Evolutionary conservation across 768 basidiomycete species (phyloP), one percentile per base, ranked within the genome.

Genomic region (Suillus subalutaceus): DNA sequence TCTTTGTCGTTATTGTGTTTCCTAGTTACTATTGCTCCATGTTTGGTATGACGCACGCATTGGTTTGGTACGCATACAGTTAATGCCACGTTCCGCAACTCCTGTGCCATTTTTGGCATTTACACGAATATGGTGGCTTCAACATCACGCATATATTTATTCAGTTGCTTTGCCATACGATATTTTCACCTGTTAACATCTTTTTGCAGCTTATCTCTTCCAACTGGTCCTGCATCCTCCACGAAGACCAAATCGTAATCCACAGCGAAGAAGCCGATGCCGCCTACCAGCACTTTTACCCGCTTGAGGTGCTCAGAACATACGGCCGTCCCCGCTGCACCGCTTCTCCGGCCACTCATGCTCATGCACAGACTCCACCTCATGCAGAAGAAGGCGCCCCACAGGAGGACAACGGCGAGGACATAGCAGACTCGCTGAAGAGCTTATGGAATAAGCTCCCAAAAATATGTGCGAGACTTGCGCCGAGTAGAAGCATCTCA

Each of bases 161-260:
- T 10, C 18, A 35, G 9, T 6, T 56, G 18, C 18, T 55, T 55
- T 55, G 20, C 18, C 12, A 20, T 56, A 23, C 26, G 55, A 60
- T 16, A 26, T 61, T 41, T 43, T 64, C 62, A 63, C 67, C 62
- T 10, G 15, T 48, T 48, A 26, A 65, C 53, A 13, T 56, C 7
- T 9, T 12, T 62, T 65, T 63, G 26, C 66, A 91, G 90, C 81
- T 85, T 15, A 80, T 83, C 72, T 89, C 88, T 23, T 88, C 90
- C 12, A 91, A 91, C 65, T 92, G 90, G 90, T 90, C 89, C 30
- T 92, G 90, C 70, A 91, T 91, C 57, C 75, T 91, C 12, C 86
- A 84, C 71, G 83, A 91, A 68, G 78, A 79, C 59, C 84, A 89
- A 67, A 89, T 92, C 65, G 89, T 91, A 43, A 89, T 92, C 44